Conservation (phyloP, 139 green algal species). For the Chlamydomonas schloesseri region DNA sequence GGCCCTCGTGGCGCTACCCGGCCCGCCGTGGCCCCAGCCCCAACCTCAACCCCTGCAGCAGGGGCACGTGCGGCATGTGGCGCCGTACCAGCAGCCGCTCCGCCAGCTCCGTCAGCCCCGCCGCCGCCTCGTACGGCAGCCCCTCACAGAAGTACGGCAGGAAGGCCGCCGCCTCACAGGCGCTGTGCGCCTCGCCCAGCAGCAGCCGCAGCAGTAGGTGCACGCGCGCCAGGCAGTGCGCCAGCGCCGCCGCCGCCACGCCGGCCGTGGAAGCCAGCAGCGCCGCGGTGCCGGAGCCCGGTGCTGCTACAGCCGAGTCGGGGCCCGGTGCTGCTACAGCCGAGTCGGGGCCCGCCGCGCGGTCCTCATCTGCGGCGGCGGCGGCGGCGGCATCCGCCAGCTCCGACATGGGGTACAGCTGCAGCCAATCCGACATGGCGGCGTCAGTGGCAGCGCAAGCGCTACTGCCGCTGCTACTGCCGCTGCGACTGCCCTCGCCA, state of each 20-base stretch:
- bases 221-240: background rate
- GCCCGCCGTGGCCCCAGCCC: too few relatives aligned
- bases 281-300: too few relatives aligned
- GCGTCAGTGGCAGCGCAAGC: background rate
- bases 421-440: too few relatives aligned
- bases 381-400: background rate
- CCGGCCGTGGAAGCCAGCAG: background rate
- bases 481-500: background rate
- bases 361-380: too few relatives aligned
- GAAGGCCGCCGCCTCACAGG: slow-evolving; percentile 36
- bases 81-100: background rate
- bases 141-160: slow-evolving; percentile 24
- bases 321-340: too few relatives aligned
- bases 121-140: slow-evolving; percentile 35
- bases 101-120: slow-evolving; percentile 1
- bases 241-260: background rate
- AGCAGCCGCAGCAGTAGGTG: slow-evolving; percentile 29
- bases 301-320: too few relatives aligned
- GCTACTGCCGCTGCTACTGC: background rate
- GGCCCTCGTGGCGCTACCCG: too few relatives aligned
- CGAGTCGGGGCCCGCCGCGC: too few relatives aligned
- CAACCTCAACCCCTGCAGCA: background rate
- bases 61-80: background rate
- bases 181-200: slow-evolving; percentile 37
- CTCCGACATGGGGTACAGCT: too few relatives aligned